Percentiles rank a stretch among this genome's conserved stretches.
Conservation (phyloP, 1,284 basidiomycete species). For the Cryptococcus deneoformans region DNA sequence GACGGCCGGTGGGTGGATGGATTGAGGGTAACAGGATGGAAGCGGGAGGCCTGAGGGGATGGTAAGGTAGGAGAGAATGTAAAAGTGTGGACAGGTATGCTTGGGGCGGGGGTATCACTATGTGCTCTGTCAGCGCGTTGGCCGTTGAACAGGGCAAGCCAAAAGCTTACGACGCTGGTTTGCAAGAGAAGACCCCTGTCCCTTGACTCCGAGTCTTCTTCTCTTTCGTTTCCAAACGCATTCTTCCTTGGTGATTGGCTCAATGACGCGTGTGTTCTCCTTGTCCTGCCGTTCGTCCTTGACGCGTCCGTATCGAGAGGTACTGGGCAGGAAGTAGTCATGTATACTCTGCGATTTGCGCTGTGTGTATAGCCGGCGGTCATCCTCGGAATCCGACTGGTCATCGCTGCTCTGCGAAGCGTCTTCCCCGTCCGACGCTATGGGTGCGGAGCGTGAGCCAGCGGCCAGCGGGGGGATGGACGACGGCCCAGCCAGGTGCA, state of each 20-base stretch:
- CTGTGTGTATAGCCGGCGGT: background rate
- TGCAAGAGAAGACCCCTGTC: background rate
- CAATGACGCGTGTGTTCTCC: background rate
- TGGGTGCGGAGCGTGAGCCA: slow-evolving; percentile 4
- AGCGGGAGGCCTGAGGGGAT: slow-evolving; percentile 21
- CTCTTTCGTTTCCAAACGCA: slow-evolving; percentile 11
- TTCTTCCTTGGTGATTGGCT: background rate
- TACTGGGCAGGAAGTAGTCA: slow-evolving; percentile 22
- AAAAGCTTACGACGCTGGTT: background rate
- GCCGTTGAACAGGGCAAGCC: background rate
- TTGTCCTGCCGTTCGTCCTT: slow-evolving; percentile 7
- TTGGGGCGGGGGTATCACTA: slow-evolving; percentile 8
- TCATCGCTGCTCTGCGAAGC: background rate
- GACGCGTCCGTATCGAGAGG: slow-evolving; percentile 11
- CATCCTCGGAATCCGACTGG: background rate
- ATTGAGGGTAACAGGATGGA: slow-evolving; percentile 33
- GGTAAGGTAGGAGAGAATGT: slow-evolving; percentile 15
- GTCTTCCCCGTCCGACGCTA: background rate
- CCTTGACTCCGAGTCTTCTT: slow-evolving; percentile 8
- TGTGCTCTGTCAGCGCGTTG: background rate
- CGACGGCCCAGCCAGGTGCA: background rate
- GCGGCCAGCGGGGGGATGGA: slow-evolving; percentile 1
- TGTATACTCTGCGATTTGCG: slow-evolving; percentile 16
- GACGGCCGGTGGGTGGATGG: slow-evolving; percentile 25
- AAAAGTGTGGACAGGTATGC: slow-evolving; percentile 28